Evolutionary conservation across 169 alveolate species (phyloP), one percentile per base, ranked within the genome.

Genomic region (Eimeria zaria): DNA sequence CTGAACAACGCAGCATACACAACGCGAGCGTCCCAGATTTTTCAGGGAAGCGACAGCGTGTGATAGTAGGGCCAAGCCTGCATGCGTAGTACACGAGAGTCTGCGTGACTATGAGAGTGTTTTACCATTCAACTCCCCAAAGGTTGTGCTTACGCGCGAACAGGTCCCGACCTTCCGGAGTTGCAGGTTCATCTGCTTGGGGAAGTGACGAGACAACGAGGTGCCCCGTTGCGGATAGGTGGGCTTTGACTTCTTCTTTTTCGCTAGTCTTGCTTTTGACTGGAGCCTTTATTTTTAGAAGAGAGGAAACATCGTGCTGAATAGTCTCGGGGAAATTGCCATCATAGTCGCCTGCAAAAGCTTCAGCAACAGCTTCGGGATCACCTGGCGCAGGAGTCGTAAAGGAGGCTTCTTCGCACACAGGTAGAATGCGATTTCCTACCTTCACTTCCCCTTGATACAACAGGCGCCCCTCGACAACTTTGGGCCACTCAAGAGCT

Each of bases 251-350:
- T 39, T 60, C 30, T 39, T 18, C 41, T 18, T 60, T 55, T 33
- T 41, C 41, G 55, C 81, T 80, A 24, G 8, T 14, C 33, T 22
- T 33, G 39, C 9, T 12, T 20, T 85, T 85, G 12, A 85, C 24
- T 20, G 92, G 39, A n/a, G 80, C 92, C 67, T 60, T 60, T 58
- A 85, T 22, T 30, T 39, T 60, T 22, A 85, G n/a, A 14, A 44
- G 39, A 24, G 92, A 36, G 58, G 80, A 85, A 30, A 85, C 78
- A 6, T 85, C 78, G 69, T 39, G 92, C 60, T 60, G 62, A 5
- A 58, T 55, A 36, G 60, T 58, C 67, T 85, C 92, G 46, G 80
- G 80, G 92, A 85, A 85, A 60, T 46, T 46, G 58, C 92, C 92
- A 36, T 85, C 92, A 39, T 85, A 85, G 58, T 55, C 1, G 41